A percentile compares a stretch with the other conserved stretches of the same genome.
Evolutionary conservation across 768 basidiomycete genomes (phyloP).

Genomic region (Rhizopogon vulgaris): DNA sequence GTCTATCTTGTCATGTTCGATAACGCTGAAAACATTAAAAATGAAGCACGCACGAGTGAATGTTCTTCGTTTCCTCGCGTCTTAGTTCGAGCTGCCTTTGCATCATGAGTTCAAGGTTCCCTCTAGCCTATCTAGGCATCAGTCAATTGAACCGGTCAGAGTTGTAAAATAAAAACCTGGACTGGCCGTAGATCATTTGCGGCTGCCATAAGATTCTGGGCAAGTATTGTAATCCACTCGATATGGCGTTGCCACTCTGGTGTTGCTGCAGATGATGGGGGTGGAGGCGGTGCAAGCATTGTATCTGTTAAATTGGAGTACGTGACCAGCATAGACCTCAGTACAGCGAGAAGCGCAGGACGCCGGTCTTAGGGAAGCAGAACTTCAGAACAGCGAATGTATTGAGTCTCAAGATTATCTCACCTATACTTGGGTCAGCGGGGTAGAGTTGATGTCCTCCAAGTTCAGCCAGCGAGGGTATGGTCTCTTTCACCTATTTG

Average conservation of each 20-base stretch:
- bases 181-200: conserved; percentile 87
- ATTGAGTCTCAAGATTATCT: conserved; percentile 9
- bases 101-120: conserved; percentile 80
- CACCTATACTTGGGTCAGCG: conserved; percentile 62
- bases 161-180: conserved; percentile 46
- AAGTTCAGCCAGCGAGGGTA: conserved; percentile 74
- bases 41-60: conserved; percentile 55
- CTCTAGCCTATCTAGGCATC: conserved; percentile 52
- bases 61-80: conserved; percentile 58
- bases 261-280: conserved; percentile 33
- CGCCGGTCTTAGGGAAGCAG: conserved; percentile 55
- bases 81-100: conserved; percentile 69
- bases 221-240: conserved; percentile 77
- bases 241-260: conserved; percentile 73
- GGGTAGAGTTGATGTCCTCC: conserved; percentile 82
- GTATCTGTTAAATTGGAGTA: conserved; percentile 72
- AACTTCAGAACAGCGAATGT: conserved; percentile 4
- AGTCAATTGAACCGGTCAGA: background rate
- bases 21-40: background rate
- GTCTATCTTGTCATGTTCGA: conserved; percentile 32
- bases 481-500: conserved; percentile 70
- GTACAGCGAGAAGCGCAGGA: conserved; percentile 62
- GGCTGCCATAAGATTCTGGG: conserved; percentile 84
- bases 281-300: conserved; percentile 59
- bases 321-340: conserved; percentile 73